Evolutionary conservation across 2,329 filamentous ascomycete species (phyloP), one percentile per base, ranked within the genome.

Genomic region (Botrytis cinerea): DNA sequence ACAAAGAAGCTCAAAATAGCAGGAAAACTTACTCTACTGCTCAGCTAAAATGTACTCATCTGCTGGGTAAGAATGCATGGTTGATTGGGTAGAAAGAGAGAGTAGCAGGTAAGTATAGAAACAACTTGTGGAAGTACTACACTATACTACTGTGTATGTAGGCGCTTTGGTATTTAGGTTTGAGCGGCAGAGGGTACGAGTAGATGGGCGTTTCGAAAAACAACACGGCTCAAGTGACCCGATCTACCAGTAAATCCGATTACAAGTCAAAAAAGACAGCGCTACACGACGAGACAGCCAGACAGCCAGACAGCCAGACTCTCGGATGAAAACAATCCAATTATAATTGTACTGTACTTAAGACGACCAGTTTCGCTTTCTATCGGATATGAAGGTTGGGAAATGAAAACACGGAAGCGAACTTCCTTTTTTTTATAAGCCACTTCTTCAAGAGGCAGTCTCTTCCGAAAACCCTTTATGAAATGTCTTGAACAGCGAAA

Each of bases 61-160:
- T 20, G 45, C 59, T 72, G 61, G 61, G 45, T 40, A 45, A 67
- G 38, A 59, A 72, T 72, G 38, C 46, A 67, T 67, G 62, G 38
- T 43, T 67, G 62, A 46, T 54, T 71, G 69, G 70, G 70, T 54
- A 57, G 5, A 25, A 59, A 67, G 22, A 40, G 46, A 67, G 22
- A 40, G 46, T 28, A 28, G n/a, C 25, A 18, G 28, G n/a, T 54
- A 57, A 14, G 14, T 16, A 32, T 12, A 18, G 51, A 57, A 59
- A 46, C 28, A 48, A 16, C 62, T 45, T 51, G 57, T 68, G 68
- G 35, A 62, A 16, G 20, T 38, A 46, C n/a, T 18, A 38, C 8
- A 38, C 38, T 38, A 9, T 7, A 38, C 38, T 38, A 38, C 38
- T 38, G 38, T 38, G 38, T 38, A n/a, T 54, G 54, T 66, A 51